phyloP scores from a whole-genome alignment of 2,329 filamentous ascomycete species.

The Plectosphaerella sp. region DNA sequence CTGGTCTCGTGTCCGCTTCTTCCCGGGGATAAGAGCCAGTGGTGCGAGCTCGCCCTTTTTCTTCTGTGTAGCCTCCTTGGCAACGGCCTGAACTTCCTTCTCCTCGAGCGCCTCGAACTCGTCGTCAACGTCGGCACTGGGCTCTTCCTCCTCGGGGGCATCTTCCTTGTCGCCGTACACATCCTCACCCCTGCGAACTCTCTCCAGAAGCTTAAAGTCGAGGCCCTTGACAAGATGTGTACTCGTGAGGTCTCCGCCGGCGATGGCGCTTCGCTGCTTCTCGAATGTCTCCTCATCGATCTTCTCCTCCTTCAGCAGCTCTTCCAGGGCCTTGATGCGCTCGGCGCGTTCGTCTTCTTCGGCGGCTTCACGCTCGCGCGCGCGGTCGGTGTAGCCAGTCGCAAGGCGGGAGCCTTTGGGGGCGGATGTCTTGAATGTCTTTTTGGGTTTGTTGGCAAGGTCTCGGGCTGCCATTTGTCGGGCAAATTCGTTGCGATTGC shows the following conservation, averaged over 20 bases:
- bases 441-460: conserved; percentile 49
- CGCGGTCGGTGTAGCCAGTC: conserved; percentile 78
- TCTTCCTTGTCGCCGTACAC: conserved; percentile 41
- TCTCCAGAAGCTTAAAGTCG: conserved; percentile 75
- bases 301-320: conserved; percentile 76
- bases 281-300: conserved; percentile 80
- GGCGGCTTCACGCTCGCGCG: conserved; percentile 56
- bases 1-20: conserved; percentile 61
- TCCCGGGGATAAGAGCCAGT: conserved; percentile 45
- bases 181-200: conserved; percentile 65
- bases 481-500: conserved; percentile 65
- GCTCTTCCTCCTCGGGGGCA: conserved; percentile 21
- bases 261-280: conserved; percentile 67
- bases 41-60: conserved; percentile 60
- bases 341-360: conserved; percentile 52
- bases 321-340: conserved; percentile 73
- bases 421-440: conserved; percentile 72
- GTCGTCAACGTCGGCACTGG: conserved; percentile 54
- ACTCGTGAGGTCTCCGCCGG: conserved; percentile 73
- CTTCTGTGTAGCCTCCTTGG: conserved; percentile 44
- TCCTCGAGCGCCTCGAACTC: conserved; percentile 58
- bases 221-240: conserved; percentile 91
- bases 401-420: conserved; percentile 81
- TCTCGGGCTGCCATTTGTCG: conserved; percentile 77
- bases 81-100: conserved; percentile 47